These are phyloP conservation scores for Salix caprea DNA, from an alignment of 345 rosid genomes.

Conservation along the genomic window DNA sequence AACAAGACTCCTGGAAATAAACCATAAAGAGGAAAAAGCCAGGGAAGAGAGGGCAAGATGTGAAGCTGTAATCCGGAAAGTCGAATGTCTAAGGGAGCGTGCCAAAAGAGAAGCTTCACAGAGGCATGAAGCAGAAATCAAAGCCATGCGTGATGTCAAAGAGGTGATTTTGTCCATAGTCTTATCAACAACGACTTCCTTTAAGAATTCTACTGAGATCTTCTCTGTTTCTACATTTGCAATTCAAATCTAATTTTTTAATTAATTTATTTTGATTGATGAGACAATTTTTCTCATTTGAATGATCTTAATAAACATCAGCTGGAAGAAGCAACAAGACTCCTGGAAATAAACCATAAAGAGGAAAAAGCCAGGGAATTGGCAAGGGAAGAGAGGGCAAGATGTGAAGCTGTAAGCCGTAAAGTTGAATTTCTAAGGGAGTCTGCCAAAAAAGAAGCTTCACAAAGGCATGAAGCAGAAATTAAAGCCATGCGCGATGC, in stretches of 20 bases:
- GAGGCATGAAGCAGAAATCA: constrained; percentile 55
- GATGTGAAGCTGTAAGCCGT: constrained; percentile 45
- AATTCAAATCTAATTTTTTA: not conserved
- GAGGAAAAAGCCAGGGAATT: constrained; percentile 54
- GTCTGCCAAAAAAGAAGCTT: constrained; percentile 49
- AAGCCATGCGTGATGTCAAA: constrained; percentile 46
- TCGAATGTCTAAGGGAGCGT: constrained; percentile 32
- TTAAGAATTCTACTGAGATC: no score
- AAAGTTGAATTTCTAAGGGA: constrained; percentile 47
- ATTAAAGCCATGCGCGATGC: constrained; percentile 44
- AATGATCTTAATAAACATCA: constrained; percentile 40
- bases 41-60: constrained; percentile 51
- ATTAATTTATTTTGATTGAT: not conserved
- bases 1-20: constrained; percentile 47
- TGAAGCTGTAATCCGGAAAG: constrained; percentile 58
- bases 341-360: constrained; percentile 42
- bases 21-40: constrained; percentile 49
- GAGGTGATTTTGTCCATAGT: constrained; percentile 18
- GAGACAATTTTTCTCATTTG: constrained; percentile 37
- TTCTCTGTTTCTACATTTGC: not conserved
- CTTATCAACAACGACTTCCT: not conserved
- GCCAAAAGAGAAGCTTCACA: constrained; percentile 53
- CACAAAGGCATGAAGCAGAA: constrained; percentile 55
- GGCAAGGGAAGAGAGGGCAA: constrained; percentile 57
- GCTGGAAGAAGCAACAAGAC: constrained; percentile 52